These are phyloP conservation scores for Grosmannia clavigera DNA, from an alignment of 2,329 filamentous ascomycete genomes.

Conservation along the genomic window DNA sequence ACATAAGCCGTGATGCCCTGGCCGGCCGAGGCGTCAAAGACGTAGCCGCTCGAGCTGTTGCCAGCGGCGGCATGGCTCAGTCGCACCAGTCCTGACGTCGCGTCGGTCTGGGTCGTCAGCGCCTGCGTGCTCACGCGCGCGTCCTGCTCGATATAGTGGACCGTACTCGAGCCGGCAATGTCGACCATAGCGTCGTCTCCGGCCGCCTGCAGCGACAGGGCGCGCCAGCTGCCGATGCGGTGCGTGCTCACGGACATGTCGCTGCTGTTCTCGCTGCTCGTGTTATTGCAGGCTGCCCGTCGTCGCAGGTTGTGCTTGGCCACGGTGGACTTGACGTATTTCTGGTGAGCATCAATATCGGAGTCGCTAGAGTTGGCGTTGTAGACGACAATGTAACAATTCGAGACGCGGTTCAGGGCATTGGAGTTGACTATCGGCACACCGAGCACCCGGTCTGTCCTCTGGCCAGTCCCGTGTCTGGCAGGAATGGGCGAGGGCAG, in stretches of 20 bases:
- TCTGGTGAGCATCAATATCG: constrained; percentile 35
- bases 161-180: constrained; percentile 33
- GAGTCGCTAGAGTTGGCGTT: constrained; percentile 38
- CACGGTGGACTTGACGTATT: constrained; percentile 33
- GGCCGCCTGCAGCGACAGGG: constrained; percentile 28
- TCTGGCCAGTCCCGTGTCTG: not conserved
- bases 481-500: constrained; percentile 9
- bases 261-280: constrained; percentile 15
- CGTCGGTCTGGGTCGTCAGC: constrained; percentile 37
- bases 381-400: constrained; percentile 54
- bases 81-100: constrained; percentile 40
- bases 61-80: constrained; percentile 32
- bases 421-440: constrained; percentile 38
- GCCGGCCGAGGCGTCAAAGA: constrained; percentile 41
- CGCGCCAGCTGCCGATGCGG: constrained; percentile 37
- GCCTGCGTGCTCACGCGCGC: constrained; percentile 27
- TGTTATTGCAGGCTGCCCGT: constrained; percentile 14
- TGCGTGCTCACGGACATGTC: constrained; percentile 26
- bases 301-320: constrained; percentile 39
- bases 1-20: constrained; percentile 48
- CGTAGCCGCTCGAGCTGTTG: constrained; percentile 24
- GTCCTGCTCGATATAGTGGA: constrained; percentile 32
- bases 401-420: constrained; percentile 35
- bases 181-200: constrained; percentile 22
- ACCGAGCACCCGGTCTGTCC: constrained; percentile 17